phyloP scores from a whole-genome alignment of 129 eudicot genomes.

The Glebionis coronaria region DNA sequence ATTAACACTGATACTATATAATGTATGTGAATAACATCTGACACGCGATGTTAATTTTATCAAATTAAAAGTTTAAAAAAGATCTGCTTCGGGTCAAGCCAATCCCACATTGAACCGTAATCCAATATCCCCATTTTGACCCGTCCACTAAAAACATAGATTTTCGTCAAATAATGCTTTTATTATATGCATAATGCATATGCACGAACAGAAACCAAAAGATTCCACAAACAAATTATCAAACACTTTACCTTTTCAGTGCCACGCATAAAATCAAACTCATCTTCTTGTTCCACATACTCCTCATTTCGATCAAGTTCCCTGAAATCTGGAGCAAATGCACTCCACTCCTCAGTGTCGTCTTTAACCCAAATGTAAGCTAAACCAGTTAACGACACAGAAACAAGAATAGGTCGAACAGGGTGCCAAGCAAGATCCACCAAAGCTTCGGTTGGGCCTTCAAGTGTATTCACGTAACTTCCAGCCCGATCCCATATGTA shows the following conservation, averaged over 20 bases:
- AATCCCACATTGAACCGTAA: slow-evolving; percentile 5
- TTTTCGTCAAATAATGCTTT: neutral
- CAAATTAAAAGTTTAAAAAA: neutral
- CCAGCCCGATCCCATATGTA: slow-evolving; percentile 91
- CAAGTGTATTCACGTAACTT: slow-evolving; percentile 84
- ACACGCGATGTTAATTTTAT: no score
- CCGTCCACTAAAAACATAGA: neutral
- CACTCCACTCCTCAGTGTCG: slow-evolving; percentile 90
- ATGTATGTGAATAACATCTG: no score
- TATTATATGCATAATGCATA: neutral
- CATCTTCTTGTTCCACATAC: slow-evolving; percentile 92
- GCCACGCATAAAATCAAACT: slow-evolving; percentile 77
- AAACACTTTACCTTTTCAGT: slow-evolving; percentile 43
- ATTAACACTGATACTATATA: no score
- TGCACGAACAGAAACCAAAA: neutral
- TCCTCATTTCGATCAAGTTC: slow-evolving; percentile 95
- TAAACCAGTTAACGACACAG: slow-evolving; percentile 77
- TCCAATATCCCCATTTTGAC: neutral
- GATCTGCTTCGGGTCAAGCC: neutral
- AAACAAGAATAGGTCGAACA: slow-evolving; percentile 69
- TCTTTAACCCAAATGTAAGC: slow-evolving; percentile 91
- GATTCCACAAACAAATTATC: slow-evolving; percentile 1
- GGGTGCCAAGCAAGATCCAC: slow-evolving; percentile 96
- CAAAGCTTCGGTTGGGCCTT: slow-evolving; percentile 86
- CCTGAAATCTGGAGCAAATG: slow-evolving; percentile 90